These are phyloP conservation scores for Raffaelea ambrosiae DNA, from an alignment of 2,329 filamentous ascomycete genomes.

Conservation along the genomic window DNA sequence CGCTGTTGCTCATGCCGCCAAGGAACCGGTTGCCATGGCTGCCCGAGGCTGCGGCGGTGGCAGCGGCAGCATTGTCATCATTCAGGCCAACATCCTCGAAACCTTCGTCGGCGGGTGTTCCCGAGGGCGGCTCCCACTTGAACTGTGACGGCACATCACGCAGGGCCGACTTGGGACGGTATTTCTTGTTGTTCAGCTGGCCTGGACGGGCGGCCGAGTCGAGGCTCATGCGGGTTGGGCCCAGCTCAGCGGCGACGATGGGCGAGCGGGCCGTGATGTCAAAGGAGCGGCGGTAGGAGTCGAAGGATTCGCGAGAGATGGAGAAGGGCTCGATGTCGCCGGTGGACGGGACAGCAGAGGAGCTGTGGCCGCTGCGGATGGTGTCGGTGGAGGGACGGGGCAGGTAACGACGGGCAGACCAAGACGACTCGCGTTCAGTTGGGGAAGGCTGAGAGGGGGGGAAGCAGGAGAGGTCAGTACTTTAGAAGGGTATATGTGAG, in stretches of 20 bases:
- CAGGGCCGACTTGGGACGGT: constrained; percentile 47
- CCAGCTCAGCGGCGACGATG: constrained; percentile 42
- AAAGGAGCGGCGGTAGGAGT: constrained; percentile 92
- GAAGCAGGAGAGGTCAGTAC: background rate
- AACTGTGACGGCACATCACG: constrained; percentile 42
- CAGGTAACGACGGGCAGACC: constrained; percentile 45
- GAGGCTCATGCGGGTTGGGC: constrained; percentile 65
- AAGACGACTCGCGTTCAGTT: constrained; percentile 73
- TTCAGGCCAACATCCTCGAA: constrained; percentile 88
- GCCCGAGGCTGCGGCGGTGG: background rate
- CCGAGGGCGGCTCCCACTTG: constrained; percentile 40
- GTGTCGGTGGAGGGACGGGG: constrained; percentile 47
- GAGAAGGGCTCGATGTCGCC: constrained; percentile 88
- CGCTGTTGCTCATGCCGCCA: constrained; percentile 21
- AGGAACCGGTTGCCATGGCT: background rate
- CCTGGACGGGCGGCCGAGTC: constrained; percentile 59
- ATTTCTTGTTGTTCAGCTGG: constrained; percentile 30
- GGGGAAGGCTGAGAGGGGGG: constrained; percentile 63
- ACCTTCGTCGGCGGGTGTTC: constrained; percentile 60
- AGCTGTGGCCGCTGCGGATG: constrained; percentile 36
- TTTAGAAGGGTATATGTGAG: background rate
- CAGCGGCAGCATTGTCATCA: constrained; percentile 48
- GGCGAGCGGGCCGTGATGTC: constrained; percentile 87
- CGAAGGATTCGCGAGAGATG: constrained; percentile 93
- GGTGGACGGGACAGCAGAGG: constrained; percentile 19